Evolutionary conservation across 495 filamentous ascomycete genomes (phyloP).

Genomic region (Penicillium nucicola): DNA sequence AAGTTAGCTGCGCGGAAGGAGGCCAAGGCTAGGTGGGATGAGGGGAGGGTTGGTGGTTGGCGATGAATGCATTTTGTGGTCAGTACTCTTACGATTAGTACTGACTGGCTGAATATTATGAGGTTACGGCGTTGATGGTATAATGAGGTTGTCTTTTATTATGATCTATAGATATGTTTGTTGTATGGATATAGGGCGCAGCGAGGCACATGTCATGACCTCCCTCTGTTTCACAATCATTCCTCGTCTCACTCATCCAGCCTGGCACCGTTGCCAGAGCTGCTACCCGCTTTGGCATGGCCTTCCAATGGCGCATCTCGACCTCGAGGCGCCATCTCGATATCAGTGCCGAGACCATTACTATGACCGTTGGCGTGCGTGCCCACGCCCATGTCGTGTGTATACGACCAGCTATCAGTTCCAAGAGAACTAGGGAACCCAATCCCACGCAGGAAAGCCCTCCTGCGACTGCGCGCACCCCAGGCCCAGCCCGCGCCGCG

Average conservation of each 20-base stretch:
- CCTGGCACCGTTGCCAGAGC: not conserved
- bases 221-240: not conserved
- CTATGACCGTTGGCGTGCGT: not conserved
- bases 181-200: not conserved
- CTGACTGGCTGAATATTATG: not conserved
- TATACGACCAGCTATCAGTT: slow-evolving; percentile 30
- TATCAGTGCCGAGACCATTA: not conserved
- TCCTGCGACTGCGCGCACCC: slow-evolving; percentile 36
- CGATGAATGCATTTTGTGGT: slow-evolving; percentile 46
- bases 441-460: slow-evolving; percentile 59
- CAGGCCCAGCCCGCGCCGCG: slow-evolving; percentile 56
- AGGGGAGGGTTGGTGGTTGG: slow-evolving; percentile 91
- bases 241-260: not conserved
- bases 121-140: not conserved
- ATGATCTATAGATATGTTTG: not conserved
- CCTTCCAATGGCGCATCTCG: not conserved
- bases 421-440: slow-evolving; percentile 51
- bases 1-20: slow-evolving; percentile 72
- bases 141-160: not conserved
- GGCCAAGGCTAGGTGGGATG: slow-evolving; percentile 88
- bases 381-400: not conserved
- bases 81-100: no score
- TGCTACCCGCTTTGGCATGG: not conserved
- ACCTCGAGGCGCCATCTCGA: slow-evolving; percentile 9
- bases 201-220: no score